Conservation (phyloP, 2,329 filamentous ascomycete species). For the Calycina herbarum region DNA sequence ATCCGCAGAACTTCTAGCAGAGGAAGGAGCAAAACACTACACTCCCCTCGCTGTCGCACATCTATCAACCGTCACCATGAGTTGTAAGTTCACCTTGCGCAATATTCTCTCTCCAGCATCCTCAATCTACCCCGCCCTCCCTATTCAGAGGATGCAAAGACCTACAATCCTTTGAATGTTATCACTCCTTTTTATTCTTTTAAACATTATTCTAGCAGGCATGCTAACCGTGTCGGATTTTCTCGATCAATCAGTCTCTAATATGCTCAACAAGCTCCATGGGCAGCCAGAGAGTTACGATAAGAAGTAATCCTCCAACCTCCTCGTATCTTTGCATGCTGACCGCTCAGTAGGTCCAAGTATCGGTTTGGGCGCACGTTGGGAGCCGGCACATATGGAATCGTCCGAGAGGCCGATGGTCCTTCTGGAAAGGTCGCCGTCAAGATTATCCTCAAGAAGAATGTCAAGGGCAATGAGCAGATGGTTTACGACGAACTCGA, state of each 20-base stretch:
- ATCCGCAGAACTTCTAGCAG: conserved; percentile 2
- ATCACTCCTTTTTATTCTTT: conserved; percentile 14
- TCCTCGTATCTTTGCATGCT: conserved; percentile 18
- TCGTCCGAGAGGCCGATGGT: conserved; percentile 91
- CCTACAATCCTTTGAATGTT: conserved; percentile 6
- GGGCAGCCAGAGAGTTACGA: conserved; percentile 98
- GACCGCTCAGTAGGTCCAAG: conserved; percentile 59
- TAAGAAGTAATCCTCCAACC: conserved; percentile 70
- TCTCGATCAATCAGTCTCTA: conserved; percentile 60
- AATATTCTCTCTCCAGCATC: conserved; percentile 1
- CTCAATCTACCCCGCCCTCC: conserved; percentile 6
- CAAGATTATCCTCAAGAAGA: conserved; percentile 99
- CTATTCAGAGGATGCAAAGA: conserved; percentile 17
- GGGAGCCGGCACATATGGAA: conserved; percentile 96
- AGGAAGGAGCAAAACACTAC: conserved; percentile 7
- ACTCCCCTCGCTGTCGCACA: background rate
- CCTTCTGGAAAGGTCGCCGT: conserved; percentile 85
- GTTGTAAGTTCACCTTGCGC: conserved; percentile 33
- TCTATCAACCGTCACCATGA: conserved; percentile 34
- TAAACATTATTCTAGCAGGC: conserved; percentile 10
- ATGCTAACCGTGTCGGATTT: conserved; percentile 20
- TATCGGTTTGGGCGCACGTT: conserved; percentile 93
- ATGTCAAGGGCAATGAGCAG: conserved; percentile 94
- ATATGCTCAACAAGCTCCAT: conserved; percentile 93
- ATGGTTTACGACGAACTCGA: conserved; percentile 98